phyloP scores from a whole-genome alignment of 257 asterid genomes.

The Jasminum sambac region DNA sequence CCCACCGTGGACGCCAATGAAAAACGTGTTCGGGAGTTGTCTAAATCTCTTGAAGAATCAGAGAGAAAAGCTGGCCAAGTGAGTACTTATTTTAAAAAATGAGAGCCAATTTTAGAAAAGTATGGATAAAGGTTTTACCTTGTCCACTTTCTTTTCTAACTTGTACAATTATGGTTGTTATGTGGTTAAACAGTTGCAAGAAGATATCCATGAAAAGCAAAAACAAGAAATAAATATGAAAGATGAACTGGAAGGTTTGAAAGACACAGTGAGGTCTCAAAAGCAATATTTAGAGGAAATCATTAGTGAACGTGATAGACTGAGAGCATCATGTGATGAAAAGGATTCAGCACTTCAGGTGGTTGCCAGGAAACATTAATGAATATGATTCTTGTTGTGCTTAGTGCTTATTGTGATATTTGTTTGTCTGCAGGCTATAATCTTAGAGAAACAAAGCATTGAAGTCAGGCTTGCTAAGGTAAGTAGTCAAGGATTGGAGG shows the following conservation, averaged over 20 bases:
- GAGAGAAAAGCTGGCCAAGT: conserved; percentile 73
- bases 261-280: conserved; percentile 61
- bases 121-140: conserved; percentile 5
- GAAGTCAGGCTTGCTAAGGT: conserved; percentile 66
- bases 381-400: conserved; percentile 8
- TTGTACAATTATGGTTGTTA: conserved; percentile 5
- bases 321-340: conserved; percentile 62
- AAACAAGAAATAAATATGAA: conserved; percentile 56
- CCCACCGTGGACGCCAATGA: conserved; percentile 55
- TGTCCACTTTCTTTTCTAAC: conserved; percentile 16
- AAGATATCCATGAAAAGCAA: conserved; percentile 67
- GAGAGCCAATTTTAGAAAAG: conserved; percentile 8
- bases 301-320: conserved; percentile 62
- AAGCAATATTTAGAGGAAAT: conserved; percentile 63
- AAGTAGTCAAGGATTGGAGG: conserved; percentile 70
- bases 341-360: conserved; percentile 87
- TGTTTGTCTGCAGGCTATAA: conserved; percentile 46
- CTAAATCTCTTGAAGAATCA: conserved; percentile 84
- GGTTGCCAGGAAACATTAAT: conserved; percentile 18
- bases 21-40: conserved; percentile 73
- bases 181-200: conserved; percentile 63
- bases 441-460: conserved; percentile 69
- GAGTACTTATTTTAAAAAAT: conserved; percentile 31
- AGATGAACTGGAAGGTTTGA: conserved; percentile 69
- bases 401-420: conserved; percentile 31